A percentile compares a stretch with the other conserved stretches of the same genome.
Conservation (phyloP, 148 eudicot species). For the Vaccinium vitisidaea region DNA sequence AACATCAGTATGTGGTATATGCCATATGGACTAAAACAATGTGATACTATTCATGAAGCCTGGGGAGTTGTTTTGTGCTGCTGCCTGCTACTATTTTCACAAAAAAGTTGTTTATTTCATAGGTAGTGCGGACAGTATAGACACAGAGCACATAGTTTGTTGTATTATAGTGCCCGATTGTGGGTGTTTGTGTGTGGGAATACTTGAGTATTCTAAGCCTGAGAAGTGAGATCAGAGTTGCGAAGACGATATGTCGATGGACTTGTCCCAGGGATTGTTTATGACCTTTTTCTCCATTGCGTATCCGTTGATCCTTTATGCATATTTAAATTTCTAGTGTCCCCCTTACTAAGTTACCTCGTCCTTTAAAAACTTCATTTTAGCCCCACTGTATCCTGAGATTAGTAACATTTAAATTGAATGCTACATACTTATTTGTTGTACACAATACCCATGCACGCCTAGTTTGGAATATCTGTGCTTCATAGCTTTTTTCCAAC, state of each 20-base stretch:
- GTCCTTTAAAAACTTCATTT: background rate
- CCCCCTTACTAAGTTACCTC: background rate
- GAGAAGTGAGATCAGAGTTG: too few species aligned
- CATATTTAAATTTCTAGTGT: background rate
- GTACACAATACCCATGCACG: background rate
- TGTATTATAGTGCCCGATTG: too few species aligned
- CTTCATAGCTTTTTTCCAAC: background rate
- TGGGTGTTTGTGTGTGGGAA: too few species aligned
- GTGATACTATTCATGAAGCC: background rate
- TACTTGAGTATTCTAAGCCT: too few species aligned
- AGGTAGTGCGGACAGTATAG: background rate
- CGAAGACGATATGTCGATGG: background rate
- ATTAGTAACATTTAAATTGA: background rate
- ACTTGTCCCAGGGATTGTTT: background rate
- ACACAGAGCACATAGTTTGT: too few species aligned
- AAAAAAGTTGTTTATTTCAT: background rate
- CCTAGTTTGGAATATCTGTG: background rate
- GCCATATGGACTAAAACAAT: too few species aligned
- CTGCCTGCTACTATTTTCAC: background rate
- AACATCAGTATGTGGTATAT: too few species aligned
- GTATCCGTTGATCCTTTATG: background rate
- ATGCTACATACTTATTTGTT: background rate
- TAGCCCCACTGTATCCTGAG: background rate
- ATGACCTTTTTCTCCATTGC: background rate
- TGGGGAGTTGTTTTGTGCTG: background rate